Evolutionary conservation across 164 flowering plant species (phyloP), one percentile per base, ranked within the genome.

Genomic region (Litsea cubeba): DNA sequence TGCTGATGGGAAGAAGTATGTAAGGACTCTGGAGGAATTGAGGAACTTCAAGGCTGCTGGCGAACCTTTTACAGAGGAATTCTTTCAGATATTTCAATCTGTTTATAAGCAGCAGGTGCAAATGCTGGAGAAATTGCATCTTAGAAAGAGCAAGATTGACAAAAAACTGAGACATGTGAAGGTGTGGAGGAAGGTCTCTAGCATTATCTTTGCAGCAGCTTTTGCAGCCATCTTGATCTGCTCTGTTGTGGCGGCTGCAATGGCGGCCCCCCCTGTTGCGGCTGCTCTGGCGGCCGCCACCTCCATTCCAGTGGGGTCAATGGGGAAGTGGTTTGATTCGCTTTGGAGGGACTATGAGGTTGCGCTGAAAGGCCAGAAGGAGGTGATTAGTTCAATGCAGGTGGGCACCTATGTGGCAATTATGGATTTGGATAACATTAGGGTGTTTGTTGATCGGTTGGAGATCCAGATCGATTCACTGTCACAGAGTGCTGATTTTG

Each of bases 241-340:
- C 76, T 91, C 97, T 0, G 94, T 91, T 30, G 97, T 94, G 70
- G 98, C 95, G 0, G 97, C 95, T 0, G 95, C 95, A 14, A 74
- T 94, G 65, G 80, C 95, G 1, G 98, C 96, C 15, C 97, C 95
- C 0, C 96, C 95, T 2, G 83, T 94, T 26, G 88, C 88, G 1
- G 80, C 94, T 0, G 97, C 98, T 23, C 10, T 94, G 74, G 90
- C 94, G 0, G 91, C 90, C 17, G 95, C 95, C 2, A 78, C 88
- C n/a, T 76, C 94, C 8, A 88, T 89, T 71, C 97, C 99, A 1
- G 49, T 93, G 62, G 97, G 97, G 18, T 83, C 93, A 7, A 82
- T 87, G 82, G 98, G 98, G 28, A 92, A 83, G 67, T 94, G 98
- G 98, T 73, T 88, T 58, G 84, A 89, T 71, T 85, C 90, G 0